phyloP scores from a whole-genome alignment of 176 grass and related monocot species.

The Paspalum notatum region DNA sequence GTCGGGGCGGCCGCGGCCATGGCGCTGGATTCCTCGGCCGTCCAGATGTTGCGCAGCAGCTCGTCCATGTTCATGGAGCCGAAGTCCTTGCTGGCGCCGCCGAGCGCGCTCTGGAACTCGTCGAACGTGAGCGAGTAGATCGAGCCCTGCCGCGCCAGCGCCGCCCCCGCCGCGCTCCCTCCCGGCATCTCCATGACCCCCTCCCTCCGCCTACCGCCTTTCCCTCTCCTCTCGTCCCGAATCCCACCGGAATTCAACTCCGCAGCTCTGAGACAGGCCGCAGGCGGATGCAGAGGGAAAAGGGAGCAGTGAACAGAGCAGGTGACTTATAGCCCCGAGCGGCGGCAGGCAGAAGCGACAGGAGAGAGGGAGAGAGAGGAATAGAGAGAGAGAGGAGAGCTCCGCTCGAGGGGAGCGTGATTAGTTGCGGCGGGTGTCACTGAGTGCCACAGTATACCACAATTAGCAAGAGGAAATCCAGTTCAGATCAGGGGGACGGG shows the following conservation, averaged over 20 bases:
- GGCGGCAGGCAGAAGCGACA: constrained; percentile 6
- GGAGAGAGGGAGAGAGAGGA: not conserved
- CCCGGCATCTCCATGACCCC: constrained; percentile 64
- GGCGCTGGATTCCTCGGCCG: constrained; percentile 81
- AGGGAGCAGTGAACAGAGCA: not conserved
- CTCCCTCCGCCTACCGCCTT: not conserved
- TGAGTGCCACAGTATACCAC: constrained; percentile 28
- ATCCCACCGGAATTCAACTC: constrained; percentile 29
- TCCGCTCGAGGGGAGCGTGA: constrained; percentile 19
- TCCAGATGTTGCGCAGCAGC: constrained; percentile 87
- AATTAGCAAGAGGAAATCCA: constrained; percentile 54
- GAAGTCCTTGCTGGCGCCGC: constrained; percentile 74
- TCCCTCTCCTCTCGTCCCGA: not conserved
- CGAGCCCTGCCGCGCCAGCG: constrained; percentile 73
- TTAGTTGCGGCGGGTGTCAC: constrained; percentile 20
- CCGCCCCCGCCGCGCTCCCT: constrained; percentile 30
- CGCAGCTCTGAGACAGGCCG: not conserved
- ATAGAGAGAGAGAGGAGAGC: not conserved
- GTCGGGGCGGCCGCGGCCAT: constrained; percentile 27
- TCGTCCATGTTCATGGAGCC: constrained; percentile 99
- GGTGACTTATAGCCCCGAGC: constrained; percentile 25
- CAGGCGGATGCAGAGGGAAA: not conserved
- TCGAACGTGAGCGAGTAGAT: constrained; percentile 88
- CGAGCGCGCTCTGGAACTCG: constrained; percentile 82
- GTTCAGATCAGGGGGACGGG: not conserved